A percentile compares a stretch with the other conserved stretches of the same genome.
These are phyloP conservation scores for Amauroascus verrucosus DNA, from an alignment of 2,329 filamentous ascomycete genomes.

Conservation along the genomic window DNA sequence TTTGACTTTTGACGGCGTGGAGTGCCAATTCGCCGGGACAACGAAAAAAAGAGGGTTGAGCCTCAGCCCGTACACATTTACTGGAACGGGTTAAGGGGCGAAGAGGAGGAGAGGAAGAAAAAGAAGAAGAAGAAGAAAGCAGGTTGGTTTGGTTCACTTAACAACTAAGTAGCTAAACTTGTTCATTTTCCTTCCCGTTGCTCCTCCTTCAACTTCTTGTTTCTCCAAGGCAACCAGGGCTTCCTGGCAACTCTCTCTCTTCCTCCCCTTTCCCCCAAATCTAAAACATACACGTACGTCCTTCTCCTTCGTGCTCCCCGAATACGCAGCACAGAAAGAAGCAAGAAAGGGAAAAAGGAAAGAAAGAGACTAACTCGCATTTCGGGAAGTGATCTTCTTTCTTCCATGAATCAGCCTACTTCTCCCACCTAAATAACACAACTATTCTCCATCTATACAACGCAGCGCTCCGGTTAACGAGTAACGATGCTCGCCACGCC, in stretches of 20 bases:
- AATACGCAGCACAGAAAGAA: background rate
- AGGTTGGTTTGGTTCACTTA: too few relatives aligned
- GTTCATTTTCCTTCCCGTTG: too few relatives aligned
- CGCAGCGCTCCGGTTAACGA: too few relatives aligned
- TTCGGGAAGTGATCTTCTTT: constrained; percentile 1
- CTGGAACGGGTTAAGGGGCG: too few relatives aligned
- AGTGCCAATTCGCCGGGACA: constrained; percentile 7
- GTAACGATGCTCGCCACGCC: constrained; percentile 28
- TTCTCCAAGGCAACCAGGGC: too few relatives aligned
- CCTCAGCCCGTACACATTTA: too few relatives aligned
- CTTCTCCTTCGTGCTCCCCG: background rate
- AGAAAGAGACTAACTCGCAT: background rate
- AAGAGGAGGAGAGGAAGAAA: too few relatives aligned
- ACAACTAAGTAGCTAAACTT: too few relatives aligned
- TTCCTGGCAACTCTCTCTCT: too few relatives aligned
- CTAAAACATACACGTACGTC: constrained; percentile 1
- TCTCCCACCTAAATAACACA: background rate
- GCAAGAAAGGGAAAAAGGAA: background rate
- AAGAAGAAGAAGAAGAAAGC: too few relatives aligned
- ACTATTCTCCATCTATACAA: too few relatives aligned
- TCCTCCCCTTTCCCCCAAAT: background rate
- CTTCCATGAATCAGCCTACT: background rate
- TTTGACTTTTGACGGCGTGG: background rate
- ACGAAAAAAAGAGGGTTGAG: background rate
- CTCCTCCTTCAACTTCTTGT: background rate